Evolutionary conservation across 257 asterid genomes (phyloP).

Genomic region (Handroanthus guayacan): DNA sequence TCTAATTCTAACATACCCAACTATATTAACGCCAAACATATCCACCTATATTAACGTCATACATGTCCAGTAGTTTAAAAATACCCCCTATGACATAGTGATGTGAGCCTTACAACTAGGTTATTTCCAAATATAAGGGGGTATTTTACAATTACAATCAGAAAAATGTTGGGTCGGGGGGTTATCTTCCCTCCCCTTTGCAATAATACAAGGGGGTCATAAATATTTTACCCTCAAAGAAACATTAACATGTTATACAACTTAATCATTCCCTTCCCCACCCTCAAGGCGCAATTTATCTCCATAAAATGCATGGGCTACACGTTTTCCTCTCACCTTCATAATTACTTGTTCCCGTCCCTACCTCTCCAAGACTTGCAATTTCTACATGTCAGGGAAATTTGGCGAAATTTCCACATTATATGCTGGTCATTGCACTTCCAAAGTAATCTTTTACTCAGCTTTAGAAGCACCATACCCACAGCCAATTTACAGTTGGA

Average conservation of each 20-base stretch:
- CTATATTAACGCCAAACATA: too few relatives aligned
- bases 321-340: neutral
- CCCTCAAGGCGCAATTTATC: neutral
- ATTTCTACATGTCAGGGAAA: neutral
- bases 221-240: neutral
- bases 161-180: too few relatives aligned
- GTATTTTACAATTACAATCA: too few relatives aligned
- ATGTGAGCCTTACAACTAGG: too few relatives aligned
- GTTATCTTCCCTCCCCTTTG: too few relatives aligned
- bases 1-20: too few relatives aligned
- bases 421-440: slow-evolving; percentile 27
- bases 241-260: neutral
- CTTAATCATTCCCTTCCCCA: slow-evolving; percentile 9
- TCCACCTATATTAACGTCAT: too few relatives aligned
- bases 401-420: neutral
- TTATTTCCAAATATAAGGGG: too few relatives aligned
- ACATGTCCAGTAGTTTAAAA: too few relatives aligned
- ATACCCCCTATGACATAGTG: too few relatives aligned
- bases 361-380: slow-evolving; percentile 19
- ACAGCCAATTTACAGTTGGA: slow-evolving; percentile 1
- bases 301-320: neutral
- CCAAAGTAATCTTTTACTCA: slow-evolving; percentile 14
- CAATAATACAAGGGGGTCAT: too few relatives aligned
- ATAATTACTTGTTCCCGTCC: neutral
- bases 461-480: neutral